phyloP scores from a whole-genome alignment of 768 basidiomycete species.

The Clitopilus passeckerianus region DNA sequence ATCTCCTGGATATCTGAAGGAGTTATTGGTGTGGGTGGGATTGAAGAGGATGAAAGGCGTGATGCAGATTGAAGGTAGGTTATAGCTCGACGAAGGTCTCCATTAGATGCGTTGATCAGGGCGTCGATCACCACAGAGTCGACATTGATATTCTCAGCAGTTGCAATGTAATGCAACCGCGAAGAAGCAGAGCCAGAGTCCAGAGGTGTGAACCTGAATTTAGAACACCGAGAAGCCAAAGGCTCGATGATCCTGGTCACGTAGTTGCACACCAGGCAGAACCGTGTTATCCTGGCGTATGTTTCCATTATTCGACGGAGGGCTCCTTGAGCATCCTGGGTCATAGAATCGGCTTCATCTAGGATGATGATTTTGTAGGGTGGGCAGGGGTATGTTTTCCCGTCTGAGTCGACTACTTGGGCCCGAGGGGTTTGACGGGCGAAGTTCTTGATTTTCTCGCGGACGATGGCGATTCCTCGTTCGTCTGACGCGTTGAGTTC shows the following conservation, averaged over 20 bases:
- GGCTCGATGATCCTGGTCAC: conserved; percentile 99
- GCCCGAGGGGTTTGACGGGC: conserved; percentile 88
- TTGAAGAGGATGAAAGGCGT: conserved; percentile 72
- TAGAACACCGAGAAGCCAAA: conserved; percentile 96
- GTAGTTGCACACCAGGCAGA: conserved; percentile 98
- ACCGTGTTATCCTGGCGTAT: conserved; percentile 94
- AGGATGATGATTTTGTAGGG: conserved; percentile 99
- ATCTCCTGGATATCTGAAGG: conserved; percentile 89
- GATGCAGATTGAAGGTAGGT: conserved; percentile 97
- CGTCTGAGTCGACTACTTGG: conserved; percentile 66
- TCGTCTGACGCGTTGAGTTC: conserved; percentile 99
- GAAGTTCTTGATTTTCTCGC: conserved; percentile 98
- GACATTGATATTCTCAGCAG: conserved; percentile 63
- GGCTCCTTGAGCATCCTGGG: conserved; percentile 97
- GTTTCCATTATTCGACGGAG: conserved; percentile 99
- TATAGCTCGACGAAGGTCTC: conserved; percentile 94
- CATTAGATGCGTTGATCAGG: conserved; percentile 77
- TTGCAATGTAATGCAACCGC: conserved; percentile 78
- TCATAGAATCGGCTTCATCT: conserved; percentile 99
- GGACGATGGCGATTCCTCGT: conserved; percentile 92
- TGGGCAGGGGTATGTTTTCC: conserved; percentile 88
- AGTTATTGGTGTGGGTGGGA: conserved; percentile 71
- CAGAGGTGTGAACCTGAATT: conserved; percentile 95
- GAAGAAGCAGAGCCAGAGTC: conserved; percentile 70
- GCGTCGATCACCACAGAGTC: conserved; percentile 56